Conservation (phyloP, 1,284 basidiomycete species). For the Entoloma clypeatum region DNA sequence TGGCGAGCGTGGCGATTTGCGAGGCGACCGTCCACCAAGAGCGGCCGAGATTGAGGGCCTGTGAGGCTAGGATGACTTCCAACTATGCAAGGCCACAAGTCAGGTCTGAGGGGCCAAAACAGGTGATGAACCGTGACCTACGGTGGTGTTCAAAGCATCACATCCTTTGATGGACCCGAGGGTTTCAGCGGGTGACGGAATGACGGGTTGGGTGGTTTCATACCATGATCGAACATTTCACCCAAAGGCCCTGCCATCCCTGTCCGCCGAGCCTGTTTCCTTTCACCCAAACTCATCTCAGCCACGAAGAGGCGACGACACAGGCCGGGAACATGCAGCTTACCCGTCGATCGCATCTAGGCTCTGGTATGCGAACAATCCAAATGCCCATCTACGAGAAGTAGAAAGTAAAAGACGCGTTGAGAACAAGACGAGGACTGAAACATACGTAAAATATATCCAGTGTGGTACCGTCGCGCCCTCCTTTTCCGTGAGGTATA, state of each 20-base stretch:
- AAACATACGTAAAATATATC: conserved; percentile 80
- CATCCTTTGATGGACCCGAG: conserved; percentile 52
- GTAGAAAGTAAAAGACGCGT: conserved; percentile 2
- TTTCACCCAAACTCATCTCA: conserved; percentile 28
- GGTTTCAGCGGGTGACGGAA: conserved; percentile 4
- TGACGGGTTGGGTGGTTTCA: conserved; percentile 18
- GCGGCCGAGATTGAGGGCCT: conserved; percentile 86
- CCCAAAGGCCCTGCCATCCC: conserved; percentile 96
- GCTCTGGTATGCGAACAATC: conserved; percentile 91
- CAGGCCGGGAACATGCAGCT: conserved; percentile 19
- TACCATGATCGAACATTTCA: conserved; percentile 96
- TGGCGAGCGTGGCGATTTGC: conserved; percentile 83
- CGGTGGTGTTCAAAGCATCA: conserved; percentile 93
- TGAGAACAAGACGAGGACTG: conserved; percentile 4
- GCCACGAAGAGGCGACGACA: background rate
- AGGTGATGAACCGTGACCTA: conserved; percentile 31
- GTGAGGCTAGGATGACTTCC: conserved; percentile 78
- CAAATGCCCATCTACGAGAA: conserved; percentile 72
- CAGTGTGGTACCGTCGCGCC: conserved; percentile 63
- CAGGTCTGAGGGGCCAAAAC: background rate
- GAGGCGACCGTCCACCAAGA: conserved; percentile 96
- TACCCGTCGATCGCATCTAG: conserved; percentile 88
- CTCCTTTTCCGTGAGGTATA: conserved; percentile 65
- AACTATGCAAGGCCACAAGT: conserved; percentile 47
- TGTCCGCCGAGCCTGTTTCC: conserved; percentile 92